Conservation (phyloP, 495 filamentous ascomycete species). For the Tuber calosporum region DNA sequence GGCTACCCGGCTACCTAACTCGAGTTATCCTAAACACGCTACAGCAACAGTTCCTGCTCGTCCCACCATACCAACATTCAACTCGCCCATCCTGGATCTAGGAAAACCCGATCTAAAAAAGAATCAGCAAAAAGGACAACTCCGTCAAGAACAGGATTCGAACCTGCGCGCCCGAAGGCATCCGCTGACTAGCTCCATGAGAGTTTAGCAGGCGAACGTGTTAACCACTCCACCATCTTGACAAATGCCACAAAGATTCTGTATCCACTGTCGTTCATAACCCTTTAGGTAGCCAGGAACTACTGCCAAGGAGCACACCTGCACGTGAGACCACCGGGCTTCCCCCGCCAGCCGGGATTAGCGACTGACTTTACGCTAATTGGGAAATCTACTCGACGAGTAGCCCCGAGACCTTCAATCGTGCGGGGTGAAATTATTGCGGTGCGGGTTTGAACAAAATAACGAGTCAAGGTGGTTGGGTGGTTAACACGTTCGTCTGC, state of each 20-base stretch:
- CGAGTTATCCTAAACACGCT: background rate
- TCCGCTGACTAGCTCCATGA: constrained; percentile 23
- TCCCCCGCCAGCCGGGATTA: too few relatives aligned
- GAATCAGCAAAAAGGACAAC: background rate
- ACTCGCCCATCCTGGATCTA: background rate
- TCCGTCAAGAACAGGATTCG: constrained; percentile 42
- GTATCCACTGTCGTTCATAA: background rate
- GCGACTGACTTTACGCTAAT: background rate
- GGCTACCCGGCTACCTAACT: background rate
- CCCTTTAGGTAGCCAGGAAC: too few relatives aligned
- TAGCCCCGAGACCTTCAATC: background rate
- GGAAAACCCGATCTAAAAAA: background rate
- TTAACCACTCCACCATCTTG: constrained; percentile 43
- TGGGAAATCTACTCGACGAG: background rate
- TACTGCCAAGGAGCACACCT: background rate
- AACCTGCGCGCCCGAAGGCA: constrained; percentile 42
- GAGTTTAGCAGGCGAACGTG: constrained; percentile 41
- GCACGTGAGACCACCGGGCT: too few relatives aligned
- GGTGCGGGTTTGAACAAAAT: background rate
- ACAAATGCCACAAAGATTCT: background rate
- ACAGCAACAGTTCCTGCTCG: background rate
- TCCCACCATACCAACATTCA: background rate
- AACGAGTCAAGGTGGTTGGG: constrained; percentile 39
- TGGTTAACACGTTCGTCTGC: constrained; percentile 42
- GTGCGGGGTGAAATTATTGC: background rate